phyloP scores from a whole-genome alignment of 1,284 basidiomycete genomes.

The Thelephora terrestris region DNA sequence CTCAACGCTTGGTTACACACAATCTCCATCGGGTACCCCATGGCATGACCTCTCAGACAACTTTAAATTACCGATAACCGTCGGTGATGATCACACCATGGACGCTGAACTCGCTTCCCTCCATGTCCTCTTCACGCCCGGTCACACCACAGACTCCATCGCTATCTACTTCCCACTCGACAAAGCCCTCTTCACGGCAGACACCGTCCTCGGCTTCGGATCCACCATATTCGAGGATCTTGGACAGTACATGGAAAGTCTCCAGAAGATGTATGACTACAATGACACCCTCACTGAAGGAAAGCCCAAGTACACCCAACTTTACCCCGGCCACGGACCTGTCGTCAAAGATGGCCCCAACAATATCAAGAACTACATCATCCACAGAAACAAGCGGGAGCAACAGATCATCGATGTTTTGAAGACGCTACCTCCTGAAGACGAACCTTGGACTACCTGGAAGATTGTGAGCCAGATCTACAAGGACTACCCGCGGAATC shows the following conservation, averaged over 20 bases:
- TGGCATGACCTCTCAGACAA: constrained; percentile 50
- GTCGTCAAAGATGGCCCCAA: constrained; percentile 50
- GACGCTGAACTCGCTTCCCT: constrained; percentile 23
- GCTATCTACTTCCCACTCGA: constrained; percentile 57
- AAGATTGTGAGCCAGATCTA: constrained; percentile 59
- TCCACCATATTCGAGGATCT: constrained; percentile 89
- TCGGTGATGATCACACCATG: constrained; percentile 2
- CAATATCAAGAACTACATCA: constrained; percentile 65
- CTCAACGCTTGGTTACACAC: constrained; percentile 32
- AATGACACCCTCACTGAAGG: constrained; percentile 7
- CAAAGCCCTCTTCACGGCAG: constrained; percentile 75
- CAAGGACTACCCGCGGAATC: constrained; percentile 53
- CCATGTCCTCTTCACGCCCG: constrained; percentile 76
- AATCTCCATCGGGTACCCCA: constrained; percentile 27
- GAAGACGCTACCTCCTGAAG: constrained; percentile 22
- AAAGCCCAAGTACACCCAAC: constrained; percentile 26
- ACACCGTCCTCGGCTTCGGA: constrained; percentile 86
- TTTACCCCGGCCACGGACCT: constrained; percentile 89
- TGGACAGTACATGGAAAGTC: constrained; percentile 56
- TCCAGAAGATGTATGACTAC: constrained; percentile 52
- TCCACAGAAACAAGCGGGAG: constrained; percentile 79
- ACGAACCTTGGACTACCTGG: constrained; percentile 48
- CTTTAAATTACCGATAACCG: constrained; percentile 33
- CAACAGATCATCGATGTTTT: constrained; percentile 65
- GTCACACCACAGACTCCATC: constrained; percentile 86